Conservation (phyloP, 2,329 filamentous ascomycete species). For the Calonectria montana region DNA sequence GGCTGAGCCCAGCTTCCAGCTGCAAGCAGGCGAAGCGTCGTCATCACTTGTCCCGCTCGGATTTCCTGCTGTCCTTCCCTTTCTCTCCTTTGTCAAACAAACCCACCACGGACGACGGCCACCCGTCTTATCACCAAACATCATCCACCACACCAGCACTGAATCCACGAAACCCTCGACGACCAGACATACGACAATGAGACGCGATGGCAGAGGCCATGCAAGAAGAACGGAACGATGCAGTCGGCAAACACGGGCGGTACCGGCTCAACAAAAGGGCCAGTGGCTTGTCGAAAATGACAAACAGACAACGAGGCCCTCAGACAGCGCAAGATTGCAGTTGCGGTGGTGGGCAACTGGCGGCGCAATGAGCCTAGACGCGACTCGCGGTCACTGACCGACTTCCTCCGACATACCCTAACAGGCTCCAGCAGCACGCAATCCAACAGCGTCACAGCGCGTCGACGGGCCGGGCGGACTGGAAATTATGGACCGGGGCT, state of each 20-base stretch:
- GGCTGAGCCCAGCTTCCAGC: constrained; percentile 21
- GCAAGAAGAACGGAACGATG: background rate
- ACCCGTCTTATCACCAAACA: constrained; percentile 14
- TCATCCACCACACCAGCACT: constrained; percentile 22
- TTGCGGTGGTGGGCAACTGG: constrained; percentile 27
- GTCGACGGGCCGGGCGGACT: constrained; percentile 37
- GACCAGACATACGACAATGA: background rate
- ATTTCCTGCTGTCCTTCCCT: constrained; percentile 39
- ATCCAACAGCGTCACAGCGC: constrained; percentile 41
- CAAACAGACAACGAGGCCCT: constrained; percentile 29
- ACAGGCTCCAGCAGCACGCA: constrained; percentile 37
- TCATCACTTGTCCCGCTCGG: constrained; percentile 29
- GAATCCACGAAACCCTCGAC: constrained; percentile 19
- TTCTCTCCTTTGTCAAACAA: constrained; percentile 35
- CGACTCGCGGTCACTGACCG: constrained; percentile 31
- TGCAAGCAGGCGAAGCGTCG: constrained; percentile 27
- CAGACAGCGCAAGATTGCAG: constrained; percentile 25
- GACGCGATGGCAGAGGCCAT: background rate
- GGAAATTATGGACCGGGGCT: constrained; percentile 43
- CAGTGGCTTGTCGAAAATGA: constrained; percentile 35
- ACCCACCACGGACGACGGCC: constrained; percentile 25
- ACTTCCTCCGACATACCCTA: constrained; percentile 26
- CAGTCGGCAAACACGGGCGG: constrained; percentile 17
- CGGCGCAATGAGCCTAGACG: constrained; percentile 31
- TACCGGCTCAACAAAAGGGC: constrained; percentile 24